These are phyloP conservation scores for Candida boidinii DNA, from an alignment of 805 yeast genomes.

Conservation along the genomic window DNA sequence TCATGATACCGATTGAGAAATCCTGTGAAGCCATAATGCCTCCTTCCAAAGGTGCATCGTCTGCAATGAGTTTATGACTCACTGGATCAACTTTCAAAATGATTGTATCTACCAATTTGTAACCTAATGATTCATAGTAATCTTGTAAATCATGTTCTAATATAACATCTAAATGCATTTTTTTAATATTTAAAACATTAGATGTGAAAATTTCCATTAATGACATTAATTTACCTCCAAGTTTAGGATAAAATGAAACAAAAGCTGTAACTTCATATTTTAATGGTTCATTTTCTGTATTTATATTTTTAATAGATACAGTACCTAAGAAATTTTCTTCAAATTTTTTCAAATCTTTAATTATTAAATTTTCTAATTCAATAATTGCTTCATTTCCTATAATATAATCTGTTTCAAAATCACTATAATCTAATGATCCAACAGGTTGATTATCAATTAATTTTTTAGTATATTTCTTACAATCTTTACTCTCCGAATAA, in stretches of 20 bases:
- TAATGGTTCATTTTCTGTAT: background rate
- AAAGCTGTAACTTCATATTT: constrained; percentile 41
- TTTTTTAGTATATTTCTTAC: constrained; percentile 13
- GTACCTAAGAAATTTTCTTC: constrained; percentile 23
- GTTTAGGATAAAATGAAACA: constrained; percentile 39
- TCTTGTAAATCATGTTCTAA: constrained; percentile 39
- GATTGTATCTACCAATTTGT: constrained; percentile 16
- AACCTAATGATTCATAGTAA: constrained; percentile 37
- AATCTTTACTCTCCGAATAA: too few species aligned
- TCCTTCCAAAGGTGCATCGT: constrained; percentile 26
- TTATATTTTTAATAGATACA: constrained; percentile 23
- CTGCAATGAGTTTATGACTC: constrained; percentile 11
- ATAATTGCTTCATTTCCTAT: background rate
- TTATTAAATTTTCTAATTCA: constrained; percentile 9
- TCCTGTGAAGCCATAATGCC: constrained; percentile 29
- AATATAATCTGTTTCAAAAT: background rate
- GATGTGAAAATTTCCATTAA: constrained; percentile 9
- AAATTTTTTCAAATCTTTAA: constrained; percentile 23
- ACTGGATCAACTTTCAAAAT: constrained; percentile 16
- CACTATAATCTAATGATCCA: constrained; percentile 12
- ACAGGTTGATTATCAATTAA: constrained; percentile 9
- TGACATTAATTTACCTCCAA: constrained; percentile 17
- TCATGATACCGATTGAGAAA: constrained; percentile 33
- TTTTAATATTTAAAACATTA: constrained; percentile 7
- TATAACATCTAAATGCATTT: constrained; percentile 33